Conservation (phyloP, 2,329 filamentous ascomycete genomes). For the Fusarium pininemorale region DNA sequence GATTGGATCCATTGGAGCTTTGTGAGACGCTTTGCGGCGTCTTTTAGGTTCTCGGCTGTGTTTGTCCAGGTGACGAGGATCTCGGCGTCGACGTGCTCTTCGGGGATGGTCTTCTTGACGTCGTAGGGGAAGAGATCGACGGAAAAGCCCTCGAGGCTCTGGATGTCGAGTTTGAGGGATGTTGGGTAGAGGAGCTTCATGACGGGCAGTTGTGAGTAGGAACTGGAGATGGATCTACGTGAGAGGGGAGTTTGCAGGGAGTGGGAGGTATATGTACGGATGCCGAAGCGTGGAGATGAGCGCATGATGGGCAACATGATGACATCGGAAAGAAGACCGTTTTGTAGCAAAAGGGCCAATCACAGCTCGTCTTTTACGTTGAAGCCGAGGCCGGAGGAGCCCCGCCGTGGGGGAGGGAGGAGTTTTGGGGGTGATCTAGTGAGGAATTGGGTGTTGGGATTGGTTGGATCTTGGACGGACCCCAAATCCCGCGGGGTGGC, state of each 20-base stretch:
- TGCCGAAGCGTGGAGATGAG: constrained; percentile 23
- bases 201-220: neutral
- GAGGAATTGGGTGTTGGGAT: neutral
- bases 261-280: constrained; percentile 31
- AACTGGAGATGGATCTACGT: neutral
- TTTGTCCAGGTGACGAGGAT: constrained; percentile 72
- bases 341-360: neutral
- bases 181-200: constrained; percentile 76
- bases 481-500: constrained; percentile 32
- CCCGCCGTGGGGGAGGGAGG: constrained; percentile 31
- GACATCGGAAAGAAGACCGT: constrained; percentile 38
- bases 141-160: constrained; percentile 66
- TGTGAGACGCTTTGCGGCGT: constrained; percentile 64
- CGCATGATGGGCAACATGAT: constrained; percentile 18
- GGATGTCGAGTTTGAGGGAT: constrained; percentile 65
- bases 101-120: constrained; percentile 63
- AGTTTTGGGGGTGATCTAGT: constrained; percentile 11
- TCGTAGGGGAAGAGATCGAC: constrained; percentile 68
- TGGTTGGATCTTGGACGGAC: neutral
- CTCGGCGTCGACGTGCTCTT: constrained; percentile 66
- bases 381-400: constrained; percentile 22
- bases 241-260: neutral
- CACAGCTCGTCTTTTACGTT: neutral
- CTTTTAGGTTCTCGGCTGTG: constrained; percentile 64
- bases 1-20: constrained; percentile 73